phyloP scores from a whole-genome alignment of 2,329 filamentous ascomycete genomes.

The Domatiomyces globalis region DNA sequence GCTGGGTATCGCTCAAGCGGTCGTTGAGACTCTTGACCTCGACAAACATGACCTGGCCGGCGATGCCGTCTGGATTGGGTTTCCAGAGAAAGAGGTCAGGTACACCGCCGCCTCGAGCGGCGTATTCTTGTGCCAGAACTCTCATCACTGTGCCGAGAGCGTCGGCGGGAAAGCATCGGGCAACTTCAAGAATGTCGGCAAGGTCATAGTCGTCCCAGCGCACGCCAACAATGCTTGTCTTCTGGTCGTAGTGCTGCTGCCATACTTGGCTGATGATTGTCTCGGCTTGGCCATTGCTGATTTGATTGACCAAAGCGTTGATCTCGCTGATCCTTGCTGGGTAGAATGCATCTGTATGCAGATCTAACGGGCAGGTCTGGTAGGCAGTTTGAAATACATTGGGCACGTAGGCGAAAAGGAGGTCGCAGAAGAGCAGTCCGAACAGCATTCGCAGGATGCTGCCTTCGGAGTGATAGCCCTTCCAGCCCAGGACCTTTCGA shows the following conservation, averaged over 20 bases:
- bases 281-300: conserved; percentile 66
- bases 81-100: conserved; percentile 90
- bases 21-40: conserved; percentile 82
- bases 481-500: conserved; percentile 61
- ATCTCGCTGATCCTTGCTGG: conserved; percentile 75
- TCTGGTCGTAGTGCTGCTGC: conserved; percentile 49
- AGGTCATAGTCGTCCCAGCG: conserved; percentile 71
- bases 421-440: conserved; percentile 81
- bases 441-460: conserved; percentile 85
- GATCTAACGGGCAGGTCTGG: conserved; percentile 82
- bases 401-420: conserved; percentile 82
- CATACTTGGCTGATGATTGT: conserved; percentile 55
- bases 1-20: conserved; percentile 84
- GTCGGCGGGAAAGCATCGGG: conserved; percentile 60
- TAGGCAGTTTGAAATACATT: conserved; percentile 96
- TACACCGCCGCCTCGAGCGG: conserved; percentile 69
- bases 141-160: conserved; percentile 76
- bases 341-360: conserved; percentile 89
- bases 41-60: conserved; percentile 55
- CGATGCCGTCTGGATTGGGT: conserved; percentile 10
- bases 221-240: conserved; percentile 79
- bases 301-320: conserved; percentile 70
- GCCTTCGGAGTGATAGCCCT: conserved; percentile 86
- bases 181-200: conserved; percentile 65
- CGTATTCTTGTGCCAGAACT: conserved; percentile 91